phyloP scores from a whole-genome alignment of 1,284 basidiomycete genomes.

The Melampsora americana region DNA sequence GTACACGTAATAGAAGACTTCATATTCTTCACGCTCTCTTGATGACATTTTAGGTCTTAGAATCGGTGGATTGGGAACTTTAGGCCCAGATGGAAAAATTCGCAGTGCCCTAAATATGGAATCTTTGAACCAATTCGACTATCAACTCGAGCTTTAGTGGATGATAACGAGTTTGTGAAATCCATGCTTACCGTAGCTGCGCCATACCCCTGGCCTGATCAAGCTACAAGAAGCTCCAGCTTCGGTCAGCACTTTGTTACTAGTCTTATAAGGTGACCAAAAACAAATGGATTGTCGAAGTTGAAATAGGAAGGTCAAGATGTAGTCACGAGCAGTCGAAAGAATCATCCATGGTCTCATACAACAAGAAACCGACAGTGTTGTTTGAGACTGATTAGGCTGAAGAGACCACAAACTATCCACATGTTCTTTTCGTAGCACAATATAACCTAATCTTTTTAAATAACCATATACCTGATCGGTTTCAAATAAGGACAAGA shows the following conservation, averaged over 20 bases:
- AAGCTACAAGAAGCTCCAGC: conserved; percentile 17
- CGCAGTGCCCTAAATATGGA: conserved; percentile 34
- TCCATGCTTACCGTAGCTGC: conserved; percentile 19
- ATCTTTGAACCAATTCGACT: conserved; percentile 8
- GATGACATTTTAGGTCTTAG: background rate
- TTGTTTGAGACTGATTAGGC: background rate
- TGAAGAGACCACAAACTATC: conserved; percentile 32
- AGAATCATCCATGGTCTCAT: conserved; percentile 1
- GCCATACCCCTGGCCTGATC: conserved; percentile 13
- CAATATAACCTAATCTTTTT: conserved; percentile 42
- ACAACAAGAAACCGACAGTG: background rate
- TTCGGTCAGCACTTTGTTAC: background rate
- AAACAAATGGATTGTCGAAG: background rate
- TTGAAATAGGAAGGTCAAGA: background rate
- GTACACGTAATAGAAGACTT: conserved; percentile 43
- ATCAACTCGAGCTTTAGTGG: background rate
- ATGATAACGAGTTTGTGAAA: background rate
- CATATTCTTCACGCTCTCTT: conserved; percentile 10
- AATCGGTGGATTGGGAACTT: conserved; percentile 5
- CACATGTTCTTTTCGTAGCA: conserved; percentile 42
- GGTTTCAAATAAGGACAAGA: background rate
- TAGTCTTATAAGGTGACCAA: background rate
- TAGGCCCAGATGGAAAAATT: conserved; percentile 29
- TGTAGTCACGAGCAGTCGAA: background rate
- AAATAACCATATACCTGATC: conserved; percentile 42